Evolutionary conservation across 2,329 filamentous ascomycete species (phyloP).

Genomic region (Ceratocystis destructans): DNA sequence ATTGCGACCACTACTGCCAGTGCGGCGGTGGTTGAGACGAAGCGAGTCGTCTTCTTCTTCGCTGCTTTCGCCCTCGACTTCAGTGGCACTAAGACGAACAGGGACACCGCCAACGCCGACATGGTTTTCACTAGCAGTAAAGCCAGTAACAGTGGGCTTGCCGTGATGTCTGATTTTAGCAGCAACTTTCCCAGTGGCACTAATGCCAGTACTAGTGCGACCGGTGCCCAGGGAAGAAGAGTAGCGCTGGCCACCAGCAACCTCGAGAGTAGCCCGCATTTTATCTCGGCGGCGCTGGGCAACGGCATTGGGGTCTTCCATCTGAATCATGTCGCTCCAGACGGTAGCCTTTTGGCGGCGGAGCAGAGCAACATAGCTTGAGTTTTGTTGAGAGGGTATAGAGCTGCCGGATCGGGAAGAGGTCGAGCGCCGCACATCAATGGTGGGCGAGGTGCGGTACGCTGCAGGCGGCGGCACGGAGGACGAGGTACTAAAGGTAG

Average conservation of each 20-base stretch:
- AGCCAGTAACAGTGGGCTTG: conserved; percentile 64
- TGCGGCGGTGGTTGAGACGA: conserved; percentile 50
- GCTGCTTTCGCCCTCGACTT: conserved; percentile 79
- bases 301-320: conserved; percentile 71
- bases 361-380: conserved; percentile 90
- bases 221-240: conserved; percentile 31
- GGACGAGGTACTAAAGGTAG: conserved; percentile 58
- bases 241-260: conserved; percentile 46
- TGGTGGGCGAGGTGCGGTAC: conserved; percentile 41
- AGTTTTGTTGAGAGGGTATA: conserved; percentile 32
- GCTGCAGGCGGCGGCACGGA: conserved; percentile 47
- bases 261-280: conserved; percentile 70
- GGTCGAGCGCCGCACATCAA: conserved; percentile 58
- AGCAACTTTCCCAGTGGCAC: conserved; percentile 50
- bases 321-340: conserved; percentile 90
- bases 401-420: conserved; percentile 58
- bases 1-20: conserved; percentile 62
- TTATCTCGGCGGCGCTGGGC: conserved; percentile 80
- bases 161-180: conserved; percentile 83
- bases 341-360: conserved; percentile 95
- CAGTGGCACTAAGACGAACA: conserved; percentile 82
- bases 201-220: conserved; percentile 50
- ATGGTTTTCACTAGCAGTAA: conserved; percentile 63
- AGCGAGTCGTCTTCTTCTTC: conserved; percentile 51
- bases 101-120: conserved; percentile 68